phyloP scores from a whole-genome alignment of 2,329 filamentous ascomycete species.

The Calonectria pseudoreteaudii region DNA sequence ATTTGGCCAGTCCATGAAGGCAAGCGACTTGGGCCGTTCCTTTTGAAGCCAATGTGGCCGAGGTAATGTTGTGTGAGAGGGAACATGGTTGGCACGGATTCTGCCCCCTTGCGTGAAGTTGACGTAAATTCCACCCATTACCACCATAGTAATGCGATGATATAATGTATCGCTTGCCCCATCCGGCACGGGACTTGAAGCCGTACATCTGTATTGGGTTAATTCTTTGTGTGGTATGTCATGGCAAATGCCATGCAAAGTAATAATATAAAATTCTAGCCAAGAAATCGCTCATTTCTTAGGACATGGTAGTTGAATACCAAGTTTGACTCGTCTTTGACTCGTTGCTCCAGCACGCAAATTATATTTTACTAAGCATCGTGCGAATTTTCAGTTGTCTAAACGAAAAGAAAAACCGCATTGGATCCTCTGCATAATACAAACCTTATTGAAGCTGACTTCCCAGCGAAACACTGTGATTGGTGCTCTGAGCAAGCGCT shows the following conservation, averaged over 20 bases:
- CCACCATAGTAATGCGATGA: neutral
- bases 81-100: neutral
- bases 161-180: neutral
- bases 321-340: too few species aligned
- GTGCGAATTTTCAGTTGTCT: neutral
- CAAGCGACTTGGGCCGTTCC: neutral
- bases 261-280: too few species aligned
- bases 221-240: neutral
- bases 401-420: neutral
- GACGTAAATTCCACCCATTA: neutral
- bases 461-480: too few species aligned
- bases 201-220: neutral
- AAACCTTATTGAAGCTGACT: neutral
- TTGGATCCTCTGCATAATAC: neutral
- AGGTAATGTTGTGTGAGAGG: neutral
- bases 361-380: neutral
- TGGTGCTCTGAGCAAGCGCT: neutral
- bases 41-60: neutral
- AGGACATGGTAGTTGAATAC: neutral
- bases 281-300: too few species aligned
- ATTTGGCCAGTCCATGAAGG: neutral
- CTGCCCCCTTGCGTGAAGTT: neutral
- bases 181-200: neutral
- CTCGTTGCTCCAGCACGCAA: too few species aligned
- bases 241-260: neutral